Evolutionary conservation across 148 eudicot species (phyloP).

Genomic region (Spergularia bocconei): DNA sequence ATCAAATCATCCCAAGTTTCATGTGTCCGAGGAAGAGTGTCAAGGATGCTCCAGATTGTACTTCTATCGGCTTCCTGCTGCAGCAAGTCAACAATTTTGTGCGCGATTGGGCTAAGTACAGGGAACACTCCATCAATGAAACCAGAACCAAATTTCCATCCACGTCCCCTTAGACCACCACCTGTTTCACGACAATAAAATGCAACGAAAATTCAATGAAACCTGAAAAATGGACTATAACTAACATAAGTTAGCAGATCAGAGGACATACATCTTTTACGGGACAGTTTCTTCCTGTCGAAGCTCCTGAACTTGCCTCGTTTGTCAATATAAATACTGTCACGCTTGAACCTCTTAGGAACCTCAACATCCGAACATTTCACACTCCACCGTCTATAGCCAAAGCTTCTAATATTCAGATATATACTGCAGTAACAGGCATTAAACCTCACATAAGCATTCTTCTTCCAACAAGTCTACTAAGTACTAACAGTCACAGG

Average conservation of each 20-base stretch:
- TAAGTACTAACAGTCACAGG: not conserved
- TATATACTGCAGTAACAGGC: slow-evolving; percentile 16
- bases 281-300: slow-evolving; percentile 65
- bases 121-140: slow-evolving; percentile 92
- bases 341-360: slow-evolving; percentile 48
- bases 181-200: slow-evolving; percentile 32
- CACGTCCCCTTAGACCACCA: slow-evolving; percentile 76
- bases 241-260: not conserved
- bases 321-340: slow-evolving; percentile 54
- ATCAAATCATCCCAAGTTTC: slow-evolving; percentile 79
- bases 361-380: slow-evolving; percentile 34
- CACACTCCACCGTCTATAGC: slow-evolving; percentile 25
- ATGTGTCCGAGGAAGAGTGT: slow-evolving; percentile 59
- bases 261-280: slow-evolving; percentile 70
- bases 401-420: slow-evolving; percentile 29
- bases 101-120: slow-evolving; percentile 67
- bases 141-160: slow-evolving; percentile 92
- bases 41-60: slow-evolving; percentile 59
- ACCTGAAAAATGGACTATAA: not conserved
- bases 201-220: not conserved
- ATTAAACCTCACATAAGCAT: slow-evolving; percentile 2
- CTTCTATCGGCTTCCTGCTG: slow-evolving; percentile 47
- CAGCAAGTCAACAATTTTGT: slow-evolving; percentile 55
- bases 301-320: slow-evolving; percentile 56
- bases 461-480: not conserved